phyloP scores from a whole-genome alignment of 768 basidiomycete species.

The Suillus spraguei region DNA sequence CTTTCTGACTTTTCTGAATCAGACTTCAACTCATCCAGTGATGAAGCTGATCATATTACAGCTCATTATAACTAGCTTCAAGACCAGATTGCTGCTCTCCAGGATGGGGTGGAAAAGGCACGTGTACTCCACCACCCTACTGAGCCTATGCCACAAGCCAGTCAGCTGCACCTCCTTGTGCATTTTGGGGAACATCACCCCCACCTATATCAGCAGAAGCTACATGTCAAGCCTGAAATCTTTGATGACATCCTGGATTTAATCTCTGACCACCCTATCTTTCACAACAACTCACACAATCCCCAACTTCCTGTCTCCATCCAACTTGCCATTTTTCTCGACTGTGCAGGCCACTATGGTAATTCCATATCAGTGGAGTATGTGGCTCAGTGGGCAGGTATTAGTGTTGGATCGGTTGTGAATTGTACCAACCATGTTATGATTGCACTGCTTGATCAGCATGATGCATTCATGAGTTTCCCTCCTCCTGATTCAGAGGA shows the following conservation, averaged over 20 bases:
- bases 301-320: no score
- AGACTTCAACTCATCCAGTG: background rate
- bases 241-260: no score
- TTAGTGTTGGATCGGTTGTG: background rate
- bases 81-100: background rate
- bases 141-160: background rate
- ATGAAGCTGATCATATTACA: background rate
- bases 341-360: no score
- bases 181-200: conserved; percentile 24
- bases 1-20: background rate
- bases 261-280: no score
- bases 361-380: background rate
- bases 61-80: background rate
- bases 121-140: background rate
- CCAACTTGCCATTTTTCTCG: no score
- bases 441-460: conserved; percentile 1
- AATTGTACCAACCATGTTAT: conserved; percentile 14
- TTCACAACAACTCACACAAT: no score
- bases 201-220: no score
- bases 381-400: conserved; percentile 15
- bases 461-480: conserved; percentile 1
- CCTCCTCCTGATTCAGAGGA: no score
- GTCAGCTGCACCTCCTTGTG: conserved; percentile 11
- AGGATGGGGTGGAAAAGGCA: conserved; percentile 5
- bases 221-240: no score